Conservation (phyloP, 2,329 filamentous ascomycete species). For the Cladosporium cucumerinum region DNA sequence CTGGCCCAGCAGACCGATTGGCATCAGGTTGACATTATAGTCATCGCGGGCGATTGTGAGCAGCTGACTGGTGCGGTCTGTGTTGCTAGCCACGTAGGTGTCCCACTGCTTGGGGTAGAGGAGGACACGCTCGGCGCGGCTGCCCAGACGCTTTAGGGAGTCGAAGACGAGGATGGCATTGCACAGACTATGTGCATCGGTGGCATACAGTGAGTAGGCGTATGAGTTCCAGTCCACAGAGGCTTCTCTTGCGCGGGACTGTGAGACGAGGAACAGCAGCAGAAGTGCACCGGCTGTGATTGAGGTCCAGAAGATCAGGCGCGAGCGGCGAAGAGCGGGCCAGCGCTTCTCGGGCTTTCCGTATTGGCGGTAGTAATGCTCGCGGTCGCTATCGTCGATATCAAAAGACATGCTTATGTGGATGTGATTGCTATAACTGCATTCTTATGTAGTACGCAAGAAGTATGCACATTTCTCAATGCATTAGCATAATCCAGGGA, state of each 20-base stretch:
- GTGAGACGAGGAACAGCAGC: slow-evolving; percentile 3
- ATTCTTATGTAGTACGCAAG: background rate
- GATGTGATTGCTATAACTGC: background rate
- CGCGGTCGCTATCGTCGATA: slow-evolving; percentile 13
- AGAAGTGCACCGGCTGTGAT: background rate
- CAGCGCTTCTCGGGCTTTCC: slow-evolving; percentile 12
- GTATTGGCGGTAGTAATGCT: slow-evolving; percentile 16
- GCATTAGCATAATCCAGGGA: background rate
- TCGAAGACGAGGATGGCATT: slow-evolving; percentile 44
- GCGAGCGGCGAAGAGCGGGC: slow-evolving; percentile 13
- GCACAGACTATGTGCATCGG: slow-evolving; percentile 42
- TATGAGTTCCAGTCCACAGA: slow-evolving; percentile 37
- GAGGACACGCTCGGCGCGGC: slow-evolving; percentile 42
- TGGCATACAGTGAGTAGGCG: slow-evolving; percentile 46
- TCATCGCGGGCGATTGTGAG: slow-evolving; percentile 43
- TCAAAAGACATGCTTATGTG: slow-evolving; percentile 14
- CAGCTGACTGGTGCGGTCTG: slow-evolving; percentile 38
- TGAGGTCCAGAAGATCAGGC: slow-evolving; percentile 4
- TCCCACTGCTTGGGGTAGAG: slow-evolving; percentile 43
- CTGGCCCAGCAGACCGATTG: slow-evolving; percentile 39
- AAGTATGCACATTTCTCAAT: background rate
- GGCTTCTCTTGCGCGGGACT: background rate
- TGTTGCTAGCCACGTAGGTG: slow-evolving; percentile 14
- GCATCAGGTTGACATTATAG: slow-evolving; percentile 49
- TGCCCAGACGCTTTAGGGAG: slow-evolving; percentile 37